phyloP scores from a whole-genome alignment of 2,329 filamentous ascomycete genomes.

The Cytospora paraplurivora region DNA sequence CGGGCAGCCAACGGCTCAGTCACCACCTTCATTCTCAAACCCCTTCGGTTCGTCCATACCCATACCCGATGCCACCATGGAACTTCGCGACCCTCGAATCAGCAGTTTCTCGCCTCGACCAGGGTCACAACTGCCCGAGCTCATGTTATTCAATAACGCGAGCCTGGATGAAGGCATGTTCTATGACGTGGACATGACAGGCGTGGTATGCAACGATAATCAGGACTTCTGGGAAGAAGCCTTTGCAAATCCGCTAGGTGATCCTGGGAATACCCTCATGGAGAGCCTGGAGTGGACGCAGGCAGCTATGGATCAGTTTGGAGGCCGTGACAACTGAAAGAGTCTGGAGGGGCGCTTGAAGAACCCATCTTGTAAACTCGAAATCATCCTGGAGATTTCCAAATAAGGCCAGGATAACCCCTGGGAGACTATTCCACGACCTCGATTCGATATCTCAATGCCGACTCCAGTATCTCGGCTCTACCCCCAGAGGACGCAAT shows the following conservation, averaged over 20 bases:
- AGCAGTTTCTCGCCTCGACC: constrained; percentile 7
- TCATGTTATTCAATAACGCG: constrained; percentile 29
- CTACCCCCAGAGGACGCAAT: too few species aligned
- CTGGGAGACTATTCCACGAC: too few species aligned
- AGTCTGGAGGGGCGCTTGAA: too few species aligned
- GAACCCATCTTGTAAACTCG: background rate
- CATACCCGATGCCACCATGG: background rate
- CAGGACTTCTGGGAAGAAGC: constrained; percentile 43
- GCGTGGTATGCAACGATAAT: constrained; percentile 32
- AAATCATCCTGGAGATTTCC: too few species aligned
- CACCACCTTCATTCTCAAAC: background rate
- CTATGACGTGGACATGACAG: constrained; percentile 36
- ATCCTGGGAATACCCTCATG: constrained; percentile 38
- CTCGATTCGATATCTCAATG: too few species aligned
- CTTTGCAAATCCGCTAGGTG: constrained; percentile 41
- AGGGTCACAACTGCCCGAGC: constrained; percentile 21
- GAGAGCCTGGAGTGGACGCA: constrained; percentile 38
- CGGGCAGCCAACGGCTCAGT: background rate
- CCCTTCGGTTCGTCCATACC: too few species aligned
- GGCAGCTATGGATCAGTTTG: constrained; percentile 22
- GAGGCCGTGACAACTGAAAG: background rate
- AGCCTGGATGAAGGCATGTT: constrained; percentile 30
- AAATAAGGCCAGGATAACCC: too few species aligned
- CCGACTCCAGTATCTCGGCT: too few species aligned
- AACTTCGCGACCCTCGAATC: background rate